Conservation (phyloP, 2,329 filamentous ascomycete genomes). For the Neofusicoccum umdonicola region DNA sequence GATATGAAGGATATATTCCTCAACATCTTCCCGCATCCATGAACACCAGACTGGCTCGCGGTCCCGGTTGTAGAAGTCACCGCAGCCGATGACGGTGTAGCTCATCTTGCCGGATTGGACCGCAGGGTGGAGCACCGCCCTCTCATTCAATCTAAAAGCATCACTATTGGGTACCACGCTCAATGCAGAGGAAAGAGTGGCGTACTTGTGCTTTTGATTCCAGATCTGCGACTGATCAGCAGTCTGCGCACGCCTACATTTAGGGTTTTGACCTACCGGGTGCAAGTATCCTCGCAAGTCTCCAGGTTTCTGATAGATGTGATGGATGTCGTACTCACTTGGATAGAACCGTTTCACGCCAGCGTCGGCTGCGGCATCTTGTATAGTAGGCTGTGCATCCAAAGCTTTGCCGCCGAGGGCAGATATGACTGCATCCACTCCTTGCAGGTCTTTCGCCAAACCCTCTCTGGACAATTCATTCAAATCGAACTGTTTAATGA, state of each 20-base stretch:
- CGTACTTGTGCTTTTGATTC: not conserved
- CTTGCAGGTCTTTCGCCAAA: constrained; percentile 20
- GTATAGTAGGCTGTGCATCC: constrained; percentile 22
- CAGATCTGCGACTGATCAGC: not conserved
- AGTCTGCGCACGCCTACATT: not conserved
- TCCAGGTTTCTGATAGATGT: constrained; percentile 24
- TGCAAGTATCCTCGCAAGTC: constrained; percentile 25
- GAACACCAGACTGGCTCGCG: constrained; percentile 29
- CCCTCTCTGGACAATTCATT: constrained; percentile 13
- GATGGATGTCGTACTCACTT: constrained; percentile 28
- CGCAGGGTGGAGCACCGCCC: constrained; percentile 23
- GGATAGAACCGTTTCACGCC: constrained; percentile 29
- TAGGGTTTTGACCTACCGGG: not conserved
- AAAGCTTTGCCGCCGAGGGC: constrained; percentile 25
- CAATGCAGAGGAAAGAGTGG: not conserved
- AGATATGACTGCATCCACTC: constrained; percentile 26
- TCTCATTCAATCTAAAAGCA: constrained; percentile 23
- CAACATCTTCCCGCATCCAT: constrained; percentile 24
- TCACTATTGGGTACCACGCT: constrained; percentile 17
- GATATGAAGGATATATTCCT: constrained; percentile 25
- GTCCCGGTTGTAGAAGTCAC: constrained; percentile 31
- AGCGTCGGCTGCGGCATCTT: constrained; percentile 27
- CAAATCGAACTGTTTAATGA: constrained; percentile 22
- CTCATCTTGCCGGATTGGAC: constrained; percentile 25
- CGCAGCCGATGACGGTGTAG: constrained; percentile 33